Conservation (phyloP, 2,329 filamentous ascomycete genomes). For the Aspergillus flavus region DNA sequence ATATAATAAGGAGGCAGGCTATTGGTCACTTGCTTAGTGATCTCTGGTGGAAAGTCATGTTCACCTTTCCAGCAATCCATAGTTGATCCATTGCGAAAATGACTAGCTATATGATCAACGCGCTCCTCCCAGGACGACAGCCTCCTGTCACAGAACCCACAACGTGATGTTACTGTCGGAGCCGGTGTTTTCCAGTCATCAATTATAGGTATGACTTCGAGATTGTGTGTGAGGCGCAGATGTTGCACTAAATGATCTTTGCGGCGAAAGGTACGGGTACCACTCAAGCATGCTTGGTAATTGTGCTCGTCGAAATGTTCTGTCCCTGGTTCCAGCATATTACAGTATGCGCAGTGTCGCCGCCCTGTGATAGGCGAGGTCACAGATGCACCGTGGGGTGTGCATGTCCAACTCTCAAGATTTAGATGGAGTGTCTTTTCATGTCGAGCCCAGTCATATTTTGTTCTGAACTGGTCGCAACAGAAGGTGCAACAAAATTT, state of each 20-base stretch:
- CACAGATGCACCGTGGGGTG: conserved; percentile 20
- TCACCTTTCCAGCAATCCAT: conserved; percentile 60
- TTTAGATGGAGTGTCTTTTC: conserved; percentile 28
- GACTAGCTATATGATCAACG: conserved; percentile 53
- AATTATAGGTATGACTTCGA: conserved; percentile 34
- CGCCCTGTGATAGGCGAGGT: conserved; percentile 11
- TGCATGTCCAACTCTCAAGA: conserved; percentile 24
- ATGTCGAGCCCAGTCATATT: conserved; percentile 29
- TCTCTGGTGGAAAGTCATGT: conserved; percentile 42
- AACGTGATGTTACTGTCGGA: conserved; percentile 51
- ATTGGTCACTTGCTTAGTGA: conserved; percentile 20
- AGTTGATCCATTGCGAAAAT: conserved; percentile 53
- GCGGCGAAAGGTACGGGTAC: conserved; percentile 54
- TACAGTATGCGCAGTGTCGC: conserved; percentile 53
- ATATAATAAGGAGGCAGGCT: conserved; percentile 26
- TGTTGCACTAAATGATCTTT: conserved; percentile 60
- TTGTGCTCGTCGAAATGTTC: conserved; percentile 55
- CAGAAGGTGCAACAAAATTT: conserved; percentile 29
- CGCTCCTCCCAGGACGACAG: conserved; percentile 55
- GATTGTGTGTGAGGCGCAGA: conserved; percentile 52
- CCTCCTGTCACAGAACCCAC: conserved; percentile 53
- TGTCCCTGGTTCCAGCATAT: conserved; percentile 46
- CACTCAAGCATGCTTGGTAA: conserved; percentile 50
- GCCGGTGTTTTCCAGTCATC: conserved; percentile 32
- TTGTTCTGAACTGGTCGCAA: conserved; percentile 28